Evolutionary conservation across 768 basidiomycete genomes (phyloP).

Genomic region (Termitomyces sp.): DNA sequence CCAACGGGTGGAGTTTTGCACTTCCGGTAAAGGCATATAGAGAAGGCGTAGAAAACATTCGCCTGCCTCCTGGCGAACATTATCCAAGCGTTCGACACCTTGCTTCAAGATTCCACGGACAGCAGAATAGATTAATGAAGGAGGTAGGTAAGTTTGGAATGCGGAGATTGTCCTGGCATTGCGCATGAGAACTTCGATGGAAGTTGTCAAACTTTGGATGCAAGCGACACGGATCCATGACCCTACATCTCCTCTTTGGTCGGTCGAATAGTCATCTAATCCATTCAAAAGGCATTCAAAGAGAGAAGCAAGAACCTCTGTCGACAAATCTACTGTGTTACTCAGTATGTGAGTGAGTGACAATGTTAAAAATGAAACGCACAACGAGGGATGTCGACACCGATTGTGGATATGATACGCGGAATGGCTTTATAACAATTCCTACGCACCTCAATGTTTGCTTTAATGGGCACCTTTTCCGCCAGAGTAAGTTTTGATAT

Average conservation of each 20-base stretch:
- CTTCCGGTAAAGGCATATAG: constrained; percentile 35
- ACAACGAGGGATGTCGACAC: constrained; percentile 11
- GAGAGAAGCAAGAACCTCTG: constrained; percentile 39
- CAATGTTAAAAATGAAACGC: constrained; percentile 4
- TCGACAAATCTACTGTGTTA: constrained; percentile 39
- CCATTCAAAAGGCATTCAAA: constrained; percentile 61
- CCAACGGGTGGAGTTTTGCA: constrained; percentile 41
- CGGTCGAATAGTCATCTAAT: constrained; percentile 84
- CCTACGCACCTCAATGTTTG: constrained; percentile 54
- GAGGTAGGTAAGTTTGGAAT: constrained; percentile 57
- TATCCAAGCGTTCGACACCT: constrained; percentile 86
- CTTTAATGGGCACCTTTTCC: constrained; percentile 17
- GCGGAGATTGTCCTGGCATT: constrained; percentile 34
- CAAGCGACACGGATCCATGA: constrained; percentile 89
- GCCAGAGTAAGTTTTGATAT: constrained; percentile 12
- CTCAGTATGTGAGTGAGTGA: neutral
- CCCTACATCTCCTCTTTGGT: constrained; percentile 95
- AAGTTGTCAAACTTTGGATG: constrained; percentile 55
- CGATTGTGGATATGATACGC: constrained; percentile 32
- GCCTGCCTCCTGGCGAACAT: constrained; percentile 80
- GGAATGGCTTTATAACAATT: constrained; percentile 41
- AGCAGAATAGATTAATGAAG: constrained; percentile 47
- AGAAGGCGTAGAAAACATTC: constrained; percentile 51
- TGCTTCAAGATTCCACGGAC: constrained; percentile 78
- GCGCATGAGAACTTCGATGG: constrained; percentile 47